A percentile compares a stretch with the other conserved stretches of the same genome.
phyloP scores from a whole-genome alignment of 2,329 filamentous ascomycete genomes.

The Akanthomyces uredinophilus region DNA sequence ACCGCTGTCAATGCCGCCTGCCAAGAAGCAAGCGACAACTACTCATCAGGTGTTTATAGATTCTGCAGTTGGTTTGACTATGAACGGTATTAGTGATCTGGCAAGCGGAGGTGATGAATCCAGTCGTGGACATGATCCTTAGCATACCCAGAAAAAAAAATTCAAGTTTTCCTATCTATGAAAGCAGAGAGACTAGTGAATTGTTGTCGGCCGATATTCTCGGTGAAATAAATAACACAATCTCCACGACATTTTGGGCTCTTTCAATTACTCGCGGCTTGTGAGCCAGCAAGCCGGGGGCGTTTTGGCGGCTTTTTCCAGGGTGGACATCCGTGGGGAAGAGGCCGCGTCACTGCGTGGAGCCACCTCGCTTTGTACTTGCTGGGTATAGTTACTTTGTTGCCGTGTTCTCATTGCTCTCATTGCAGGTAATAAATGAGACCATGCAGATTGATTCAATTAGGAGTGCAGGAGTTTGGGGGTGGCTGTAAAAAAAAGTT shows the following conservation, averaged over 20 bases:
- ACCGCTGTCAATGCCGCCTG: background rate
- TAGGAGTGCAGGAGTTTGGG: background rate
- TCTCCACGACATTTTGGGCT: background rate
- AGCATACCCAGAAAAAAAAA: background rate
- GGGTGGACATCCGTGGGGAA: slow-evolving; percentile 1
- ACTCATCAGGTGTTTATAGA: background rate
- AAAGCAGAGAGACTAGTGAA: background rate
- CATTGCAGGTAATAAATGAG: background rate
- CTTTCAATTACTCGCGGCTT: background rate
- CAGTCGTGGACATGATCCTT: background rate
- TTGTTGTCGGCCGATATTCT: background rate
- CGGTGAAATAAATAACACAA: background rate
- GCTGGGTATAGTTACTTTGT: background rate
- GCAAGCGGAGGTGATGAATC: background rate
- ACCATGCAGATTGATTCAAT: background rate
- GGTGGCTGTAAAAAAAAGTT: background rate
- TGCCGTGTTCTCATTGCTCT: too few relatives aligned
- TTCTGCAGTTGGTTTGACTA: background rate
- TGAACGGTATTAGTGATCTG: background rate
- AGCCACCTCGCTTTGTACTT: background rate
- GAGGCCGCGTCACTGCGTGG: slow-evolving; percentile 12
- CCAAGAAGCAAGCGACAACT: background rate
- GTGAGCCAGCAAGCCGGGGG: background rate
- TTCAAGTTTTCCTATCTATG: background rate
- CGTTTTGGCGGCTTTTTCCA: slow-evolving; percentile 5